Percentiles rank a stretch among this genome's conserved stretches.
Evolutionary conservation across 2,329 filamentous ascomycete genomes (phyloP).

Genomic region (Spiromastix sp.): DNA sequence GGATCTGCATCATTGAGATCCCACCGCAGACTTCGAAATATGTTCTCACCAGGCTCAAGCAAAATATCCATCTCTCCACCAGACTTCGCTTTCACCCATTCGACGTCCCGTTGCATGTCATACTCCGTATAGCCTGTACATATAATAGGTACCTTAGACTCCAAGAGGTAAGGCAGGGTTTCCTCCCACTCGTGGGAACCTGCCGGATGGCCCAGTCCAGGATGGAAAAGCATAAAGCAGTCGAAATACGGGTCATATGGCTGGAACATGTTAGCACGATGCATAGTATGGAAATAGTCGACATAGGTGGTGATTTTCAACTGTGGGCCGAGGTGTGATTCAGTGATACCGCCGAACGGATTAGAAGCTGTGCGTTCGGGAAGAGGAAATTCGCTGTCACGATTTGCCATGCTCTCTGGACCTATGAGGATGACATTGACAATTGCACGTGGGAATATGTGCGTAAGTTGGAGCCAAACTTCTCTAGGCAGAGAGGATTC

Average conservation of each 20-base stretch:
- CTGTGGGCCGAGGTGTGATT: slow-evolving; percentile 76
- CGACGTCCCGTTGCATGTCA: slow-evolving; percentile 87
- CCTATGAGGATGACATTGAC: slow-evolving; percentile 93
- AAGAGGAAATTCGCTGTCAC: slow-evolving; percentile 84
- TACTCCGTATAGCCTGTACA: slow-evolving; percentile 93
- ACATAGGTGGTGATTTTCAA: slow-evolving; percentile 98
- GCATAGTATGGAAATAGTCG: slow-evolving; percentile 95
- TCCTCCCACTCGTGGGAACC: slow-evolving; percentile 90
- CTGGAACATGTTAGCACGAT: slow-evolving; percentile 79
- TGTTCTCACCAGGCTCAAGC: slow-evolving; percentile 85
- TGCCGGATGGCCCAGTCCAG: slow-evolving; percentile 86
- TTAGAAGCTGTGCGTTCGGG: slow-evolving; percentile 76
- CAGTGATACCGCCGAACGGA: slow-evolving; percentile 86
- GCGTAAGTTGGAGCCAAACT: slow-evolving; percentile 87
- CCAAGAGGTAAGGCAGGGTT: slow-evolving; percentile 77
- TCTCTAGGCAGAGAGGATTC: slow-evolving; percentile 91
- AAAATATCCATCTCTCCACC: slow-evolving; percentile 86
- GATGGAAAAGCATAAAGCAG: slow-evolving; percentile 94
- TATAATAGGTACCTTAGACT: slow-evolving; percentile 91
- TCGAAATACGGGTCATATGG: slow-evolving; percentile 98
- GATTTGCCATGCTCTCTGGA: slow-evolving; percentile 89
- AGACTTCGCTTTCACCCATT: slow-evolving; percentile 78
- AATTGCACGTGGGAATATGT: slow-evolving; percentile 85
- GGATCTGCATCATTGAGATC: slow-evolving; percentile 93
- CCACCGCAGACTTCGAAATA: slow-evolving; percentile 89